A percentile compares a stretch with the other conserved stretches of the same genome.
Evolutionary conservation across 768 basidiomycete genomes (phyloP).

Genomic region (Tulasnella sp.): DNA sequence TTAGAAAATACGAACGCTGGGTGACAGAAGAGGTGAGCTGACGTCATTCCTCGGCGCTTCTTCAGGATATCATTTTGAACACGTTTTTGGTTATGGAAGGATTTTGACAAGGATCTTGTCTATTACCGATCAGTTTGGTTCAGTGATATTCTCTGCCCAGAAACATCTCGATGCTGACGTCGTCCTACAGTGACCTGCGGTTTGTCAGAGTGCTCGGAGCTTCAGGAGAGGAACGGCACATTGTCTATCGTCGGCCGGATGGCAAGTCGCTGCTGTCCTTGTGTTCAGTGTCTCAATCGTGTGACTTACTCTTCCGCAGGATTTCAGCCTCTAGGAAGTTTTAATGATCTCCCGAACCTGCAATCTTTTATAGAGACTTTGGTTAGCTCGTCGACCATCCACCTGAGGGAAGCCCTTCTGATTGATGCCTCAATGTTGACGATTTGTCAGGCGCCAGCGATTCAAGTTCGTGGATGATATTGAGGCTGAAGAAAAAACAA

Average conservation of each 20-base stretch:
- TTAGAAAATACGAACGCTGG: slow-evolving; percentile 8
- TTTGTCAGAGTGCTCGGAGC: not conserved
- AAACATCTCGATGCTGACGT: not conserved
- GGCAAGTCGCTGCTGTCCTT: not conserved
- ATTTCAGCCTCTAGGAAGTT: not conserved
- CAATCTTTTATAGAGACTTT: not conserved
- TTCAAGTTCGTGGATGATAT: not conserved
- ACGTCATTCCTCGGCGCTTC: not conserved
- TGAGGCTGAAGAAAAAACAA: too few relatives aligned
- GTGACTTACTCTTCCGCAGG: not conserved
- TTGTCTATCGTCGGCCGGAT: not conserved
- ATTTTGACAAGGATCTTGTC: not conserved
- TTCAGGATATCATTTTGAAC: not conserved
- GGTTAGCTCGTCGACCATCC: not conserved
- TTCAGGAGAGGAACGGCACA: not conserved
- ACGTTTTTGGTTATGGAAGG: not conserved
- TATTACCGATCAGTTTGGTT: slow-evolving; percentile 5
- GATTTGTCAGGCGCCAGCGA: not conserved
- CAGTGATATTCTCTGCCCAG: not conserved
- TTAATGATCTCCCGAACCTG: not conserved
- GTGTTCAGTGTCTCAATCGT: not conserved
- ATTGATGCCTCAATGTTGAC: not conserved
- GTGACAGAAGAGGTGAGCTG: not conserved
- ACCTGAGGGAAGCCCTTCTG: not conserved
- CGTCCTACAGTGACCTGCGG: not conserved